A percentile compares a stretch with the other conserved stretches of the same genome.
These are phyloP conservation scores for Fusarium domesticum DNA, from an alignment of 2,329 filamentous ascomycete species.

Conservation along the genomic window DNA sequence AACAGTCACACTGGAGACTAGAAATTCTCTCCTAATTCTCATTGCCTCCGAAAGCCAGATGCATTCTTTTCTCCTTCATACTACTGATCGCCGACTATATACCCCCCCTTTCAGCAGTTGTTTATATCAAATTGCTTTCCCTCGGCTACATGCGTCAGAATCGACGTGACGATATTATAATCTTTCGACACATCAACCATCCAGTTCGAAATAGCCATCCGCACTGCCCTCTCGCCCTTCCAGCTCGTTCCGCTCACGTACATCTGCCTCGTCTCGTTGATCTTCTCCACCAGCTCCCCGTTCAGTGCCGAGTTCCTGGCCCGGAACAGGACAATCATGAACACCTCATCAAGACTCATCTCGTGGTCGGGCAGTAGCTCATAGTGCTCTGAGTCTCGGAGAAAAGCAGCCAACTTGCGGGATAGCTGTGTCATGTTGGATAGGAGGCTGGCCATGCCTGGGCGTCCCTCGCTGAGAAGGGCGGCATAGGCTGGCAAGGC, in stretches of 20 bases:
- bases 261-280: slow-evolving; percentile 71
- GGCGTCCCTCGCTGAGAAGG: slow-evolving; percentile 68
- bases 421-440: slow-evolving; percentile 70
- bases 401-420: slow-evolving; percentile 61
- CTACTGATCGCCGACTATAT: neutral
- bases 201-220: slow-evolving; percentile 89
- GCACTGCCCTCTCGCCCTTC: slow-evolving; percentile 68
- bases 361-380: slow-evolving; percentile 59
- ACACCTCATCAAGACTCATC: slow-evolving; percentile 48
- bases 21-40: neutral
- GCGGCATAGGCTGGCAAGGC: slow-evolving; percentile 87
- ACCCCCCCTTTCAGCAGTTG: slow-evolving; percentile 2
- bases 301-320: slow-evolving; percentile 65
- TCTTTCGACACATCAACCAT: slow-evolving; percentile 68
- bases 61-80: neutral
- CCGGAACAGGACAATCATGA: slow-evolving; percentile 72
- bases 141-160: slow-evolving; percentile 53
- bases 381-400: slow-evolving; percentile 61
- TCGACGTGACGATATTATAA: slow-evolving; percentile 58
- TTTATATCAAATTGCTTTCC: slow-evolving; percentile 30
- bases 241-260: slow-evolving; percentile 82
- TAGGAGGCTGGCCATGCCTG: slow-evolving; percentile 68
- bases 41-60: neutral
- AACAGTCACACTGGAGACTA: neutral
- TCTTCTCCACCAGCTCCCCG: slow-evolving; percentile 60